A percentile compares a stretch with the other conserved stretches of the same genome.
These are phyloP conservation scores for Cladosporium velox DNA, from an alignment of 2,329 filamentous ascomycete genomes.

Conservation along the genomic window DNA sequence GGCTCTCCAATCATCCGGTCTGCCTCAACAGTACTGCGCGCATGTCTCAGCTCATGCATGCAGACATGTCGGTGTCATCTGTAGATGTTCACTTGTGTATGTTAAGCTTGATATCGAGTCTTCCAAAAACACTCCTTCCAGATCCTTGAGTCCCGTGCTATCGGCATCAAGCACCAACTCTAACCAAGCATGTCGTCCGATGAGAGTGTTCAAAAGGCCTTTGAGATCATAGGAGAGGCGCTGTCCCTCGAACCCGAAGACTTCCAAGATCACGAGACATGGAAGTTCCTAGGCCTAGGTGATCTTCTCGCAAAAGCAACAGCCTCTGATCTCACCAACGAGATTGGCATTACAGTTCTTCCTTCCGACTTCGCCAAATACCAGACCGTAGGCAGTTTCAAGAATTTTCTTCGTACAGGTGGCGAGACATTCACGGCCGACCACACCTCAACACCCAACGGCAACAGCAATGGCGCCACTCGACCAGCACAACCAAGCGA, in stretches of 20 bases:
- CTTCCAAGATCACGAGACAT: constrained; percentile 35
- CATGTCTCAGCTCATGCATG: constrained; percentile 6
- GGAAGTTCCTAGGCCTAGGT: constrained; percentile 35
- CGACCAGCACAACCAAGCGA: constrained; percentile 14
- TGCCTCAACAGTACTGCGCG: constrained; percentile 7
- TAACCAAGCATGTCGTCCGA: constrained; percentile 25
- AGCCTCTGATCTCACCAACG: constrained; percentile 31
- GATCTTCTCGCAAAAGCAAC: constrained; percentile 34
- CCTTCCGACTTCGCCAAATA: constrained; percentile 30
- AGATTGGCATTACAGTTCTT: constrained; percentile 27
- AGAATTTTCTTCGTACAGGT: constrained; percentile 24
- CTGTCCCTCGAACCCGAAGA: constrained; percentile 33
- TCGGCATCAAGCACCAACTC: background rate
- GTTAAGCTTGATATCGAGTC: background rate
- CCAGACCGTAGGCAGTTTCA: constrained; percentile 32
- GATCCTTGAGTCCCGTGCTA: background rate
- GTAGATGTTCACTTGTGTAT: background rate
- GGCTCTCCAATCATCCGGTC: constrained; percentile 18
- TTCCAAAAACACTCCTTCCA: background rate
- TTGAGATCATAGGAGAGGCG: constrained; percentile 36
- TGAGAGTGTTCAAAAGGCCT: constrained; percentile 25
- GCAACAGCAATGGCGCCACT: constrained; percentile 4
- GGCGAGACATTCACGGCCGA: background rate
- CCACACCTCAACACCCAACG: background rate
- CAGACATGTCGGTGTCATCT: constrained; percentile 11